Evolutionary conservation across 257 asterid species (phyloP).

Genomic region (Datura wrightii): DNA sequence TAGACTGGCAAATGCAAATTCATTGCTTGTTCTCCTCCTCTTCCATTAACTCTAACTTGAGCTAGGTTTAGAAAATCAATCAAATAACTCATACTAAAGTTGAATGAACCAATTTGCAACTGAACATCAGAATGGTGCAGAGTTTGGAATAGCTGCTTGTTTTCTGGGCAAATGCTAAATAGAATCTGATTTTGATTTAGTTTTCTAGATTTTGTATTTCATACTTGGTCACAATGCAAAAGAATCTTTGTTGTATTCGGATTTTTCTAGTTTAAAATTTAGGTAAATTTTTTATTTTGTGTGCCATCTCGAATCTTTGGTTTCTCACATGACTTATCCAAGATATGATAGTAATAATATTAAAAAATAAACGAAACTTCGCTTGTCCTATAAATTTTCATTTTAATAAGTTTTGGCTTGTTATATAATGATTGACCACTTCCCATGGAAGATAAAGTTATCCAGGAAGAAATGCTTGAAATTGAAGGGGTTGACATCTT

Average conservation of each 20-base stretch:
- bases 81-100: background rate
- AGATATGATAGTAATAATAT: background rate
- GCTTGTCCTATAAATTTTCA: background rate
- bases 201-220: conserved; percentile 8
- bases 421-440: conserved; percentile 3
- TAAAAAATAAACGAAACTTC: background rate
- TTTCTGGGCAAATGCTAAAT: background rate
- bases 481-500: background rate
- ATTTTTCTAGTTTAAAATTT: background rate
- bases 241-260: background rate
- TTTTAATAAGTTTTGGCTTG: background rate
- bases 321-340: conserved; percentile 11
- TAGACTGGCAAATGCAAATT: conserved; percentile 18
- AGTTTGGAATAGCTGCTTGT: background rate
- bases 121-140: background rate
- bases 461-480: conserved; percentile 18
- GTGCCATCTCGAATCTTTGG: background rate
- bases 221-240: background rate
- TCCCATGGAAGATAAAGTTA: conserved; percentile 4
- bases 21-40: background rate
- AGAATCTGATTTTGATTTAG: background rate
- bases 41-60: background rate
- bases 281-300: background rate
- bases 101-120: conserved; percentile 12
- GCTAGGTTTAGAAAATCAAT: background rate